A percentile compares a stretch with the other conserved stretches of the same genome.
Evolutionary conservation across 2,329 filamentous ascomycete species (phyloP).

Genomic region (Lasiodiplodia sp.): DNA sequence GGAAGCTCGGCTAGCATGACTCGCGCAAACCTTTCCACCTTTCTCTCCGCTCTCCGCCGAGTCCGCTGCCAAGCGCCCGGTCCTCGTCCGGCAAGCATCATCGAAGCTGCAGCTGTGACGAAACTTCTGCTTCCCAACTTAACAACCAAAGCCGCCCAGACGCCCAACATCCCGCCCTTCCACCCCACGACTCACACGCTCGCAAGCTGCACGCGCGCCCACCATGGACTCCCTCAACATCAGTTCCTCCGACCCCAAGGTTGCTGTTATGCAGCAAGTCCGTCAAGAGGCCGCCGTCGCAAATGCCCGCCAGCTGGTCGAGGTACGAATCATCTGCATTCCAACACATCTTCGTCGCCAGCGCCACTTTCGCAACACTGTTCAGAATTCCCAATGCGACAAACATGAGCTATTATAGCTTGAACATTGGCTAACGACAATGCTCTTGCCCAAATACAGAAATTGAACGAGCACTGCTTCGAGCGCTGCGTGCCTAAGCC

Average conservation of each 20-base stretch:
- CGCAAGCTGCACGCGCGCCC: neutral
- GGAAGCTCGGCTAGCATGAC: slow-evolving; percentile 16
- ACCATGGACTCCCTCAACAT: slow-evolving; percentile 39
- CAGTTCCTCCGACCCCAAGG: slow-evolving; percentile 51
- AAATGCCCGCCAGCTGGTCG: slow-evolving; percentile 60
- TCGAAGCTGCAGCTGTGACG: slow-evolving; percentile 15
- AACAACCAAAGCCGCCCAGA: neutral
- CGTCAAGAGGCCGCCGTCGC: slow-evolving; percentile 60
- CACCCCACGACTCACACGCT: slow-evolving; percentile 1
- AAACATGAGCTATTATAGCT: neutral
- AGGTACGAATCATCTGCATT: slow-evolving; percentile 44
- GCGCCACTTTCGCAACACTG: neutral
- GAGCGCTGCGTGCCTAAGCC: slow-evolving; percentile 62
- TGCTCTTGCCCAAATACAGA: slow-evolving; percentile 43
- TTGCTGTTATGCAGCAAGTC: slow-evolving; percentile 59
- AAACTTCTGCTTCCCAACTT: slow-evolving; percentile 16
- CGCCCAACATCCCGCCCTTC: neutral
- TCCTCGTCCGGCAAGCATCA: slow-evolving; percentile 13
- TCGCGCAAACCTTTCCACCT: neutral
- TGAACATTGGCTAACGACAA: neutral
- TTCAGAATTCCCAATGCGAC: neutral
- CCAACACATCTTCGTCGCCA: neutral
- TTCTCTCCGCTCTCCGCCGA: neutral
- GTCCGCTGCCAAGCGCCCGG: slow-evolving; percentile 14
- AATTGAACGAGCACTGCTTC: slow-evolving; percentile 65